Conservation (phyloP, 106 monocot genomes). For the Triglochin maritima region DNA sequence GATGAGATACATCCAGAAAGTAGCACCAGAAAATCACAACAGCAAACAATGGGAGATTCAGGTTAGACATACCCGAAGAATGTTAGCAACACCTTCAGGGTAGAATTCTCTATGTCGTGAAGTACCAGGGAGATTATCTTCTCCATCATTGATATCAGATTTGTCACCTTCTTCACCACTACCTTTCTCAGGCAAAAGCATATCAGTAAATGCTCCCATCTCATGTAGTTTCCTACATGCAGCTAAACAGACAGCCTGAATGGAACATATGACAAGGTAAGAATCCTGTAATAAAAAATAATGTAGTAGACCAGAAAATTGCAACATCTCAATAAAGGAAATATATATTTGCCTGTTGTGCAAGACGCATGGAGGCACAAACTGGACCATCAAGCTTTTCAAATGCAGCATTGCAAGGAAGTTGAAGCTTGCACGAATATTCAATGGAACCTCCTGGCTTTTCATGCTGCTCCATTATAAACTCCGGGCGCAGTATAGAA, state of each 20-base stretch:
- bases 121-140: constrained; percentile 82
- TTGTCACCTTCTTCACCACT: constrained; percentile 70
- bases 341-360: constrained; percentile 58
- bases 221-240: constrained; percentile 98
- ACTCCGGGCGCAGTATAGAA: constrained; percentile 95
- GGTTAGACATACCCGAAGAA: constrained; percentile 36
- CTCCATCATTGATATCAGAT: constrained; percentile 58
- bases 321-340: not conserved
- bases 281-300: not conserved
- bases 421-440: constrained; percentile 95
- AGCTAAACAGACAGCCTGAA: constrained; percentile 92
- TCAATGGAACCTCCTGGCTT: constrained; percentile 55
- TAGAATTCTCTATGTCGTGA: constrained; percentile 93
- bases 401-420: constrained; percentile 97
- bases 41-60: too few relatives aligned
- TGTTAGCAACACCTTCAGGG: constrained; percentile 91
- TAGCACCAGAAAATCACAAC: too few relatives aligned
- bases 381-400: constrained; percentile 90
- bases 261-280: not conserved
- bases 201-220: constrained; percentile 98
- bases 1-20: too few relatives aligned
- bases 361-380: constrained; percentile 86
- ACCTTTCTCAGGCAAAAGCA: constrained; percentile 95
- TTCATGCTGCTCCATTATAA: constrained; percentile 91
- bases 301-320: not conserved